These are phyloP conservation scores for Blepharisma stoltei DNA, from an alignment of 73 alveolate species.

Conservation along the genomic window DNA sequence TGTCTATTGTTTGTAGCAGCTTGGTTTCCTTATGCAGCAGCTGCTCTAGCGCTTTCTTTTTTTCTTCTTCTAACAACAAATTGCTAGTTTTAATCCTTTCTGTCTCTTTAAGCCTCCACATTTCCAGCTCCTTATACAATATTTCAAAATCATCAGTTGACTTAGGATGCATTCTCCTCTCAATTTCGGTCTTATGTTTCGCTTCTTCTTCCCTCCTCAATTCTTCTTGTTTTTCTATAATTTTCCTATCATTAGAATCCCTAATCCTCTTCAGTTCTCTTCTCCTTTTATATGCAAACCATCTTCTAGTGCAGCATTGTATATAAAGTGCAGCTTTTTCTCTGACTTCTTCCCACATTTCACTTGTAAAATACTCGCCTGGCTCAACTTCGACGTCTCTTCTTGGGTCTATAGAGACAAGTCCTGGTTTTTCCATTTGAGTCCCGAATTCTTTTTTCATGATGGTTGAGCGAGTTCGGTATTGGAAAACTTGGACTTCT, in stretches of 20 bases:
- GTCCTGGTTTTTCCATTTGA: conserved; percentile 94
- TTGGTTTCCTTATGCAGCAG: conserved; percentile 96
- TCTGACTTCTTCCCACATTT: conserved; percentile 91
- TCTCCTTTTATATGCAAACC: conserved; percentile 79
- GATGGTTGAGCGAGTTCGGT: conserved; percentile 91
- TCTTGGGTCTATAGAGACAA: conserved; percentile 79
- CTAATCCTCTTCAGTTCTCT: conserved; percentile 70
- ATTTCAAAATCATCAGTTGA: conserved; percentile 93
- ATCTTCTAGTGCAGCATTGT: conserved; percentile 75
- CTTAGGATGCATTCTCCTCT: conserved; percentile 98
- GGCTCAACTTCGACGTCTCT: conserved; percentile 81
- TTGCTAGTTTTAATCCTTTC: conserved; percentile 83
- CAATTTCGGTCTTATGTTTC: conserved; percentile 96
- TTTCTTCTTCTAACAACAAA: conserved; percentile 47
- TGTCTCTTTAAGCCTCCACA: conserved; percentile 91
- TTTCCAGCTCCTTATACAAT: conserved; percentile 95
- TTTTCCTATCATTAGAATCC: conserved; percentile 82
- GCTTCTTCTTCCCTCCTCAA: conserved; percentile 91
- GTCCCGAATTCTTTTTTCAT: conserved; percentile 98
- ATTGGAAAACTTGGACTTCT: conserved; percentile 94
- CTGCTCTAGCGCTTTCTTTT: conserved; percentile 87
- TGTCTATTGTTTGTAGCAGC: conserved; percentile 95
- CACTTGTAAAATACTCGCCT: conserved; percentile 83
- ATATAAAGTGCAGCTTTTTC: conserved; percentile 87
- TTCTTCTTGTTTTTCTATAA: conserved; percentile 86